Evolutionary conservation across 805 yeast species (phyloP).

Genomic region (Lipomyces chichibuensis): DNA sequence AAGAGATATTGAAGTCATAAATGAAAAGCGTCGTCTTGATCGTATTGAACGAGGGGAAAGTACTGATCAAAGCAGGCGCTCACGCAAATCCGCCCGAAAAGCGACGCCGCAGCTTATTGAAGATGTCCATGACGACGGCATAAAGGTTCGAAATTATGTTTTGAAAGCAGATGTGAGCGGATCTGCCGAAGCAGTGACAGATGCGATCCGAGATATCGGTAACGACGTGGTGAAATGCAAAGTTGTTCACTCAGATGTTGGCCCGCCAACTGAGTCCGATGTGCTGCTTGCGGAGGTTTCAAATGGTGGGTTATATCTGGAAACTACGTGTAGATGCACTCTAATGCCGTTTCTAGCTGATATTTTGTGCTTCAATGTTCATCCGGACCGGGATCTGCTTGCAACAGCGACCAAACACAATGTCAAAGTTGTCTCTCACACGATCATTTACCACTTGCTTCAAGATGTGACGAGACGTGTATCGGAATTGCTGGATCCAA

Average conservation of each 20-base stretch:
- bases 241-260: constrained; percentile 78
- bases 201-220: constrained; percentile 79
- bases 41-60: constrained; percentile 50
- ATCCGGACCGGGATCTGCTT: constrained; percentile 65
- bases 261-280: constrained; percentile 70
- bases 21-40: constrained; percentile 60
- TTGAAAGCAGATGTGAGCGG: constrained; percentile 93
- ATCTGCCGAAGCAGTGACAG: constrained; percentile 89
- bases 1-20: constrained; percentile 68
- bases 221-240: constrained; percentile 77
- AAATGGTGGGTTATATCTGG: constrained; percentile 37
- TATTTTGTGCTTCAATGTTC: constrained; percentile 76
- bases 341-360: constrained; percentile 49
- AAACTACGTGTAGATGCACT: background rate
- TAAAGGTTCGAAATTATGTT: constrained; percentile 59
- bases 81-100: background rate
- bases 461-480: constrained; percentile 77
- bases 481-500: constrained; percentile 63
- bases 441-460: constrained; percentile 83
- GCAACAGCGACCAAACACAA: constrained; percentile 60
- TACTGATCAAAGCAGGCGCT: background rate
- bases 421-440: constrained; percentile 65
- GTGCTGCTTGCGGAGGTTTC: constrained; percentile 70
- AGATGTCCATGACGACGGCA: constrained; percentile 37
- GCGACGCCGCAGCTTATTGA: constrained; percentile 40